A percentile compares a stretch with the other conserved stretches of the same genome.
Evolutionary conservation across 2,329 filamentous ascomycete genomes (phyloP).

Genomic region (Plenodomus tracheiphilus): DNA sequence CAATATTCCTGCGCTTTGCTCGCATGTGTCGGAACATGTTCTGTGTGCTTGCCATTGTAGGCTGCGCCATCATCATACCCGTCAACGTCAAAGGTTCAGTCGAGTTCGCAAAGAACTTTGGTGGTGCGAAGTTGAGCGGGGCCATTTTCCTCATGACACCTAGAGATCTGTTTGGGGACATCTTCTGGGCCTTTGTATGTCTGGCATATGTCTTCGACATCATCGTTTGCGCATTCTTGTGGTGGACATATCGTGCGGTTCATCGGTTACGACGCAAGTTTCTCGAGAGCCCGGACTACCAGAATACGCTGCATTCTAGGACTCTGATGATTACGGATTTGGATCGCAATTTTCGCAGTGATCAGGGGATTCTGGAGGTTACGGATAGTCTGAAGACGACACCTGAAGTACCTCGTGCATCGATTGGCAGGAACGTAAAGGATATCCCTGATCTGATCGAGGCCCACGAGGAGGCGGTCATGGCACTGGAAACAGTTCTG

Average conservation of each 20-base stretch:
- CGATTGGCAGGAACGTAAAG: conserved; percentile 89
- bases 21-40: conserved; percentile 95
- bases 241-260: conserved; percentile 85
- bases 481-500: conserved; percentile 78
- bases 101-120: conserved; percentile 13
- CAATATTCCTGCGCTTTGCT: conserved; percentile 84
- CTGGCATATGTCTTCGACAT: conserved; percentile 69
- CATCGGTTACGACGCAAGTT: conserved; percentile 72
- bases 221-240: conserved; percentile 79
- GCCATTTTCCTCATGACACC: conserved; percentile 39
- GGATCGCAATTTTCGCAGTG: conserved; percentile 72
- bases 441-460: conserved; percentile 83
- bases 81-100: conserved; percentile 62
- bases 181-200: conserved; percentile 63
- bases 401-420: conserved; percentile 75
- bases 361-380: conserved; percentile 84
- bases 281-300: conserved; percentile 85
- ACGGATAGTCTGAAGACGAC: conserved; percentile 80
- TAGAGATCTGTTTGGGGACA: conserved; percentile 53
- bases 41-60: conserved; percentile 69
- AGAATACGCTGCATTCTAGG: conserved; percentile 78
- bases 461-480: conserved; percentile 79
- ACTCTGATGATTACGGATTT: conserved; percentile 78
- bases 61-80: conserved; percentile 78
- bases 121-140: conserved; percentile 5